These are phyloP conservation scores for Candida albicans DNA, from an alignment of 1,139 yeast species.

Conservation along the genomic window DNA sequence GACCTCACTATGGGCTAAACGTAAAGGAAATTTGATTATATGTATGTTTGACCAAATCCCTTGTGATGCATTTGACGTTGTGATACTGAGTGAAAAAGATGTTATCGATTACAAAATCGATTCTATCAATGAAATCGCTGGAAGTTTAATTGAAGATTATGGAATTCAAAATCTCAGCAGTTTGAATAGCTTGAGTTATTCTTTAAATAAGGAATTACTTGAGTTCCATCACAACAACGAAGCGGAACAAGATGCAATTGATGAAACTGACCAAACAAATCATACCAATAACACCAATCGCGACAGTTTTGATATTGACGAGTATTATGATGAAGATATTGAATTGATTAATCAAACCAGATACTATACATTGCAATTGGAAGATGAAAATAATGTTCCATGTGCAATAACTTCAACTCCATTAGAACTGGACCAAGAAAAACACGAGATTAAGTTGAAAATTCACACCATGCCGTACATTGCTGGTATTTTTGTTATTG, in stretches of 20 bases:
- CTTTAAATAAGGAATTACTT: slow-evolving; percentile 28
- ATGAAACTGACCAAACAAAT: too few species aligned
- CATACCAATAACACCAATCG: too few species aligned
- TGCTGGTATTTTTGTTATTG: slow-evolving; percentile 81
- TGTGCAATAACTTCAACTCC: slow-evolving; percentile 70
- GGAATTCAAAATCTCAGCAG: slow-evolving; percentile 20
- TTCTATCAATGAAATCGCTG: slow-evolving; percentile 43
- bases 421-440: slow-evolving; percentile 42
- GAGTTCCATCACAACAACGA: slow-evolving; percentile 12
- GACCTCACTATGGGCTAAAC: slow-evolving; percentile 89
- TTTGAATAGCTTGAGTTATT: slow-evolving; percentile 32
- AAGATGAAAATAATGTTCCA: slow-evolving; percentile 49
- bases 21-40: slow-evolving; percentile 66
- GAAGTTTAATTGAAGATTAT: slow-evolving; percentile 31
- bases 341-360: slow-evolving; percentile 56
- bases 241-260: slow-evolving; percentile 19
- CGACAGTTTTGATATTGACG: too few species aligned
- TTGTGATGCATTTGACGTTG: slow-evolving; percentile 72
- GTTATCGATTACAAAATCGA: slow-evolving; percentile 26
- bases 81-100: slow-evolving; percentile 38
- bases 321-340: slow-evolving; percentile 26
- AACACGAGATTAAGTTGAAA: slow-evolving; percentile 51
- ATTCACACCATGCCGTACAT: slow-evolving; percentile 81
- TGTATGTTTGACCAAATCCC: slow-evolving; percentile 89
- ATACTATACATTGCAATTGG: slow-evolving; percentile 59